These are phyloP conservation scores for Primulina eburnea DNA, from an alignment of 257 asterid genomes.

Conservation along the genomic window DNA sequence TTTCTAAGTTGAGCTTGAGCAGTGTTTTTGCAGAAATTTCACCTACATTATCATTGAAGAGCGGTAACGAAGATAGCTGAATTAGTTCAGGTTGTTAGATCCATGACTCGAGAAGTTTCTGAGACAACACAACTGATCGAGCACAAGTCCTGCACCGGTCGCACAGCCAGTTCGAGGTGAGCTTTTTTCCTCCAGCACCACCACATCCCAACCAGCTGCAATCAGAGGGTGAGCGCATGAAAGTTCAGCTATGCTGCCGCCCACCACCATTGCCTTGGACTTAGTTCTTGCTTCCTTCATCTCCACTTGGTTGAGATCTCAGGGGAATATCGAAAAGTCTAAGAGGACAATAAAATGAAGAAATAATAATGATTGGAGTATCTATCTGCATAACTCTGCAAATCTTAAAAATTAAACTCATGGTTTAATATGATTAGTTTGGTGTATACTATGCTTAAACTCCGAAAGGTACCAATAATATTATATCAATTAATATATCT, in stretches of 20 bases:
- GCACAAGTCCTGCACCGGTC: constrained; percentile 74
- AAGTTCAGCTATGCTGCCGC: constrained; percentile 84
- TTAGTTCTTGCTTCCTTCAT: constrained; percentile 28
- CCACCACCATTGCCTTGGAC: constrained; percentile 65
- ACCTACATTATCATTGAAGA: constrained; percentile 65
- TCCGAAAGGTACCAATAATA: constrained; percentile 17
- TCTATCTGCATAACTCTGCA: neutral
- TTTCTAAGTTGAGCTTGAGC: too few species aligned
- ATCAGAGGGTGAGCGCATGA: constrained; percentile 63
- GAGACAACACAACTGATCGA: constrained; percentile 42
- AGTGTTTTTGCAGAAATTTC: neutral
- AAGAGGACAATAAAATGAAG: neutral
- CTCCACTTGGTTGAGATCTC: constrained; percentile 9
- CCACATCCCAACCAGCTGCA: constrained; percentile 76
- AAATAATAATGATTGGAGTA: neutral
- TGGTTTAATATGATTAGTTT: too few species aligned
- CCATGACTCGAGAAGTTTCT: constrained; percentile 49
- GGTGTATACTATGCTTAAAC: neutral
- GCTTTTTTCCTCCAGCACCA: constrained; percentile 63
- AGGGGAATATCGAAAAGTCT: neutral
- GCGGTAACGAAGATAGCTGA: constrained; percentile 42
- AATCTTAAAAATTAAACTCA: too few species aligned
- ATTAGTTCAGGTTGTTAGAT: constrained; percentile 41
- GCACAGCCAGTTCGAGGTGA: constrained; percentile 59
- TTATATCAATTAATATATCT: neutral